A percentile compares a stretch with the other conserved stretches of the same genome.
These are phyloP conservation scores for Plasmopara halstedii DNA, from an alignment of 352 stramenopile genomes.

Conservation along the genomic window DNA sequence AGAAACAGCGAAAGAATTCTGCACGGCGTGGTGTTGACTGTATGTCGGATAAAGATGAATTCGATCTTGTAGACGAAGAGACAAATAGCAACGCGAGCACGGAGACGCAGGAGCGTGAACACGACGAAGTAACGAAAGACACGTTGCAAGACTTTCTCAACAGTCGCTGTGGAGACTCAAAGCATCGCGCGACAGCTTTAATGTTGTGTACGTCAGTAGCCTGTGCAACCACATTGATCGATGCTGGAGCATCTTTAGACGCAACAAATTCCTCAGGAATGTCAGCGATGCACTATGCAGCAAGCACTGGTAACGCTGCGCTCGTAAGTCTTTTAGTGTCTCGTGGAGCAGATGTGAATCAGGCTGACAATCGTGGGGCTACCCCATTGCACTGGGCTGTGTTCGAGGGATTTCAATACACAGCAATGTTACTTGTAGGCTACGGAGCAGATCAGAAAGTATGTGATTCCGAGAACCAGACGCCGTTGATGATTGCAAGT, in stretches of 20 bases:
- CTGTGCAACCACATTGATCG: constrained; percentile 43
- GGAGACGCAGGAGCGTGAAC: constrained; percentile 16
- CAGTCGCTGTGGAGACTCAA: constrained; percentile 48
- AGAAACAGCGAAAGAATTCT: constrained; percentile 8
- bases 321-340: constrained; percentile 62
- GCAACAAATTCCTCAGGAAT: constrained; percentile 70
- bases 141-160: constrained; percentile 46
- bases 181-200: constrained; percentile 59
- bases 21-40: constrained; percentile 4
- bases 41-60: constrained; percentile 8
- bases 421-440: constrained; percentile 68
- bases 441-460: constrained; percentile 81
- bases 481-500: constrained; percentile 73
- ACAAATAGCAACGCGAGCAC: constrained; percentile 20
- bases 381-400: constrained; percentile 77
- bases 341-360: constrained; percentile 59
- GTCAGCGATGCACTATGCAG: constrained; percentile 74
- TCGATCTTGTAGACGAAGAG: constrained; percentile 12
- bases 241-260: constrained; percentile 40
- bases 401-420: constrained; percentile 84
- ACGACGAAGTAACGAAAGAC: constrained; percentile 7
- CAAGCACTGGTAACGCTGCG: constrained; percentile 67
- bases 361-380: constrained; percentile 54
- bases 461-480: constrained; percentile 68
- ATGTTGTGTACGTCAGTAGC: constrained; percentile 74